Conservation (phyloP, 176 grass and related monocot genomes). For the Pontederia paniculata region DNA sequence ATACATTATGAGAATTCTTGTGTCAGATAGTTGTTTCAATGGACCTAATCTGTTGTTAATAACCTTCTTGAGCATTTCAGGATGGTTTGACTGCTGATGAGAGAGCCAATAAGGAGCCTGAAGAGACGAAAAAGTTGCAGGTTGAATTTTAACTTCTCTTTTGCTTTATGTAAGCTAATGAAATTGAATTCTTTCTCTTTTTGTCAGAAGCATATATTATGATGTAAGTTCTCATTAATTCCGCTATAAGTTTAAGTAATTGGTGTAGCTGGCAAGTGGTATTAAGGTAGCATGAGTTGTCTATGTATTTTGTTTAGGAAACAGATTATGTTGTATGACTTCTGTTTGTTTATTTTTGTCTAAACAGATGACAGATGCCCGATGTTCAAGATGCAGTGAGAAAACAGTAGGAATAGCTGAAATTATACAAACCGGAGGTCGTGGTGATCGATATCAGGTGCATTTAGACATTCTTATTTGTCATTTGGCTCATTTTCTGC, state of each 20-base stretch:
- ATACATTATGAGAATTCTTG: too few relatives aligned
- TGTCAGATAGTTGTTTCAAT: too few relatives aligned
- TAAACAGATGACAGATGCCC: constrained; percentile 80
- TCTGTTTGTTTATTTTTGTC: constrained; percentile 6
- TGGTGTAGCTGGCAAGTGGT: not conserved
- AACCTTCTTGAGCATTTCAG: constrained; percentile 32
- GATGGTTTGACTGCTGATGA: constrained; percentile 65
- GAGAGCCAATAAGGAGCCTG: constrained; percentile 63
- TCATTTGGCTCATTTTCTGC: too few relatives aligned
- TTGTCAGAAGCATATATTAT: too few relatives aligned
- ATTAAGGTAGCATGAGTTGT: not conserved
- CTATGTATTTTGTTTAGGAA: too few relatives aligned
- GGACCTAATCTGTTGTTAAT: too few relatives aligned
- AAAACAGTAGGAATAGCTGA: constrained; percentile 77
- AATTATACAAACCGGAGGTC: constrained; percentile 74
- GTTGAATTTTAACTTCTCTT: constrained; percentile 11
- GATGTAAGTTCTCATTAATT: not conserved
- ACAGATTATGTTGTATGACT: not conserved
- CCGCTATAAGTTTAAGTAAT: not conserved
- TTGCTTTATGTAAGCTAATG: not conserved
- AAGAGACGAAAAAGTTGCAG: constrained; percentile 69
- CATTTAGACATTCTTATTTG: not conserved
- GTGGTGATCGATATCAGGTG: constrained; percentile 96
- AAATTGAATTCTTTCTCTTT: not conserved
- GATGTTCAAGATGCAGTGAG: constrained; percentile 66